Base-by-base conservation (phyloP, 2,329 filamentous ascomycete species). In the Camptophora hylomeconis region DNA sequence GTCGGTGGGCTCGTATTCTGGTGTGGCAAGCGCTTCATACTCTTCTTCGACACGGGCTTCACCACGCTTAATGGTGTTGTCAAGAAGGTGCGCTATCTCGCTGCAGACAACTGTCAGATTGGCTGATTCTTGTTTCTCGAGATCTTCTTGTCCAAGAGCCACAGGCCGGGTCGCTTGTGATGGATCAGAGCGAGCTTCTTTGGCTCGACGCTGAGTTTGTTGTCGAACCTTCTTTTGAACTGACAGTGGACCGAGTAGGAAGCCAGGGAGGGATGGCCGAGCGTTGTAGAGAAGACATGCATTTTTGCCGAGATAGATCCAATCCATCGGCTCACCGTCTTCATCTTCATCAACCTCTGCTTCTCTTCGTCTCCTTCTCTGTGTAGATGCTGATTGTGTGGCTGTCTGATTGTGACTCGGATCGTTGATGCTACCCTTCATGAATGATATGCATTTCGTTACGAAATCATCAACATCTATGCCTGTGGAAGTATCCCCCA, bases 391-490 rank as follows among this genome's bases (percentile, higher is more conserved):
- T 18, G 26, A 14, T 28, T 21, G 4, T 24, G 21, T 26, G 8
- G 21, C 15, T 4, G 21, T 66, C 50, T 20, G 67, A 61, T 26
- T 68, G 60, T 9, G 4, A 7, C 7, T 10, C 7, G 18, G 12
- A 6, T 35, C 15, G 5, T 12, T 19, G 14, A 18, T 56, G 55
- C 14, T 69, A 67, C 7, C 66, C 13, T 72, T 73, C 83, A 95
- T 94, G 50, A 80, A 95, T 3, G 69, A 71, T 35, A 92, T 83
- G 51, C 80, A 87, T 53, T 92, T 92, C 1, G 80, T 80, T 9
- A 95, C 72, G 46, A 95, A 92, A 45, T 93, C 81, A 37, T 95
- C 86, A 0, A 92, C 66, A 46, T 95, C 86, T 13, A 98, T 60
- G 5, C 84, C 82, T 28, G 78, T 73, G 3, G 72, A 71, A 2